Evolutionary conservation across 73 alveolate species (phyloP).

Genomic region (Paramecium biaurelia): DNA sequence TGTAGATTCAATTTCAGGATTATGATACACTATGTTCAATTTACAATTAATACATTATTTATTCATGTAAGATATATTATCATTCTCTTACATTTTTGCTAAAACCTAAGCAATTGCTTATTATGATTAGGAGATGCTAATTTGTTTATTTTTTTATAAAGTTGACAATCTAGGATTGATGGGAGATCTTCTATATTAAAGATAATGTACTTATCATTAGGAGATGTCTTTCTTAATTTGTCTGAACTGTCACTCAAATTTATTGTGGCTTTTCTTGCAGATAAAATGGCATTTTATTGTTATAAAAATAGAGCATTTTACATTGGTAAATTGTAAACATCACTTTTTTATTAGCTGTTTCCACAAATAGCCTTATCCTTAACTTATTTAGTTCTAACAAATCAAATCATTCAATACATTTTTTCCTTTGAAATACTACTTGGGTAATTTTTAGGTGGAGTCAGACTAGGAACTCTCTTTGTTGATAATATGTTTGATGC

Average conservation of each 20-base stretch:
- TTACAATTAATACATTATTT: background rate
- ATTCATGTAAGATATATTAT: background rate
- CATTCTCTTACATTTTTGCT: constrained; percentile 26
- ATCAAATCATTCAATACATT: background rate
- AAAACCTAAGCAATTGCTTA: background rate
- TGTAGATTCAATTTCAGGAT: constrained; percentile 24
- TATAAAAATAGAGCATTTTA: background rate
- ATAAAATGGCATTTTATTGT: constrained; percentile 31
- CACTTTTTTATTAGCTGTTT: constrained; percentile 11
- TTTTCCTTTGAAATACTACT: constrained; percentile 15
- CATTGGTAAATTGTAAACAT: constrained; percentile 2
- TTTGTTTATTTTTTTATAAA: background rate
- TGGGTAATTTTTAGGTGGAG: constrained; percentile 22
- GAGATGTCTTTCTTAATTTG: constrained; percentile 29
- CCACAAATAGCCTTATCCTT: constrained; percentile 12
- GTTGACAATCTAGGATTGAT: background rate
- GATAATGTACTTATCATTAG: background rate
- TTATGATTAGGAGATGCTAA: constrained; percentile 18
- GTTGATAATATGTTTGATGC: background rate
- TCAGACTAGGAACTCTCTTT: constrained; percentile 22
- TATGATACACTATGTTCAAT: background rate
- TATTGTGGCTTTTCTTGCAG: constrained; percentile 53
- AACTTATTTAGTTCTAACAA: constrained; percentile 16
- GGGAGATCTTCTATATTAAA: background rate
- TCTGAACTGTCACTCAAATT: constrained; percentile 51